A percentile compares a stretch with the other conserved stretches of the same genome.
Conservation (phyloP, 75 land plant genomes). For the Adiantum capillusveneris region DNA sequence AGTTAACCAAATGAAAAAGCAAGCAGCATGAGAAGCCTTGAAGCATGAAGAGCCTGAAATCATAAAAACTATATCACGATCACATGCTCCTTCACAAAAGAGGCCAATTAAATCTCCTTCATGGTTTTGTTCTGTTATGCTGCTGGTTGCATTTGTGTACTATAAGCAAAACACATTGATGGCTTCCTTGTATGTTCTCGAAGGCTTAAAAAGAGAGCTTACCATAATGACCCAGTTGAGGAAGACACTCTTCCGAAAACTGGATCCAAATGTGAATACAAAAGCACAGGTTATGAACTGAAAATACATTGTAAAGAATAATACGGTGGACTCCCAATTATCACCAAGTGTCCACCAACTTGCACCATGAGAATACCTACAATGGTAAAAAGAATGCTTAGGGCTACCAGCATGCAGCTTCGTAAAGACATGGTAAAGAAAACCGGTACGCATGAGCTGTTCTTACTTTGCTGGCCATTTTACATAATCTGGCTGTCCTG, state of each 20-base stretch:
- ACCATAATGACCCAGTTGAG: conserved; percentile 29
- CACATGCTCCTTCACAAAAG: too few relatives aligned
- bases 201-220: conserved; percentile 3
- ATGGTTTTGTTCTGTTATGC: too few relatives aligned
- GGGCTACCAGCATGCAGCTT: not conserved
- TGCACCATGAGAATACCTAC: conserved; percentile 36
- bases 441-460: too few relatives aligned
- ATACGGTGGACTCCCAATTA: conserved; percentile 39
- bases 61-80: too few relatives aligned
- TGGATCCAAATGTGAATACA: conserved; percentile 35
- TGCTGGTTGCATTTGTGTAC: too few relatives aligned
- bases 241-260: conserved; percentile 29
- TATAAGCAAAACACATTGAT: too few relatives aligned
- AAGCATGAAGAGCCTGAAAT: too few relatives aligned
- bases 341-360: conserved; percentile 41
- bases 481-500: conserved; percentile 16
- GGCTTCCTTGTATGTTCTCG: too few relatives aligned
- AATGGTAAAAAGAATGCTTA: not conserved
- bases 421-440: too few relatives aligned
- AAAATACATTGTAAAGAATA: conserved; percentile 36
- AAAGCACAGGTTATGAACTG: conserved; percentile 38
- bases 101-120: too few relatives aligned
- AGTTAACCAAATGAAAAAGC: too few relatives aligned
- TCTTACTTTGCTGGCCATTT: conserved; percentile 40
- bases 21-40: too few relatives aligned